phyloP scores from a whole-genome alignment of 2,329 filamentous ascomycete species.

The Monosporascus sp. region DNA sequence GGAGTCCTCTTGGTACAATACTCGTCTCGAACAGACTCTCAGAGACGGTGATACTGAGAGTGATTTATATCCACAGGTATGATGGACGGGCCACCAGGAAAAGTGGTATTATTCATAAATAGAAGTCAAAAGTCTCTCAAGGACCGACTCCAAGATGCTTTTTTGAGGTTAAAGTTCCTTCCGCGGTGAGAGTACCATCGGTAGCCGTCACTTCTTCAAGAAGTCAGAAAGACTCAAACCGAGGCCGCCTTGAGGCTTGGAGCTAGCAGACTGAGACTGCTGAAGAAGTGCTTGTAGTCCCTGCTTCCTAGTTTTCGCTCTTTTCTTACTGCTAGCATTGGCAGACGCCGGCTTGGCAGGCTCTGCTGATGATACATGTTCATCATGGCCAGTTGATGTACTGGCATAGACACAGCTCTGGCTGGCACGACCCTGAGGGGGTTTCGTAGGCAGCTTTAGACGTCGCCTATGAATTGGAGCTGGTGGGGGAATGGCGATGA shows the following conservation, averaged over 20 bases:
- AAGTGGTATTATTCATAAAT: too few species aligned
- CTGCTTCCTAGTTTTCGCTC: conserved; percentile 59
- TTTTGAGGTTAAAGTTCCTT: too few species aligned
- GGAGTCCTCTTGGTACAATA: neutral
- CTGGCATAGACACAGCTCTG: neutral
- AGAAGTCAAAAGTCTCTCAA: too few species aligned
- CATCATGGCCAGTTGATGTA: neutral
- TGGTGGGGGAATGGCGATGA: conserved; percentile 34
- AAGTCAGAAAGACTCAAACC: conserved; percentile 52
- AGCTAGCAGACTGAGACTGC: conserved; percentile 37
- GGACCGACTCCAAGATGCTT: too few species aligned
- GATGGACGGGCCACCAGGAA: too few species aligned
- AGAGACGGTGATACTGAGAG: too few species aligned
- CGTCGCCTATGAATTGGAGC: conserved; percentile 16
- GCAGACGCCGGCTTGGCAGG: conserved; percentile 28
- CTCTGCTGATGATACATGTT: conserved; percentile 14
- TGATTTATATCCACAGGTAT: too few species aligned
- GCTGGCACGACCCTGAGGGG: conserved; percentile 1
- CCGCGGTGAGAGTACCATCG: neutral
- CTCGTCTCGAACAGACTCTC: too few species aligned
- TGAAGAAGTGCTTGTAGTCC: conserved; percentile 61
- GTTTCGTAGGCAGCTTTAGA: conserved; percentile 23
- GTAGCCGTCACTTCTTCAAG: conserved; percentile 34
- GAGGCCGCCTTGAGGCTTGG: conserved; percentile 28
- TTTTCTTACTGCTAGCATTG: conserved; percentile 58